phyloP scores from a whole-genome alignment of 768 basidiomycete genomes.

The Rhodotorula toruloides region DNA sequence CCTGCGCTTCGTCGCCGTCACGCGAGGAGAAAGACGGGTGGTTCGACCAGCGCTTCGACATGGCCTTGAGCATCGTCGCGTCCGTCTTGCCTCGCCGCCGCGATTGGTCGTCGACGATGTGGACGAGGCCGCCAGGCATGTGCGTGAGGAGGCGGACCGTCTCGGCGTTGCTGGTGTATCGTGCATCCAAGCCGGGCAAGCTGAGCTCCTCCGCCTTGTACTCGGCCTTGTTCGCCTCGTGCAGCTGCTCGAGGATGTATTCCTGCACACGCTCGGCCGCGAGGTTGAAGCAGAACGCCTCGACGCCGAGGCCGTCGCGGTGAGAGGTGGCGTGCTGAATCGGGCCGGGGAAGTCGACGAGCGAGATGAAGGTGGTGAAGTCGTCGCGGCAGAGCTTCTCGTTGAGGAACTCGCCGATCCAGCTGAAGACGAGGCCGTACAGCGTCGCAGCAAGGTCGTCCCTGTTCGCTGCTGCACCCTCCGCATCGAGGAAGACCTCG shows the following conservation, averaged over 20 bases:
- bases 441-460: conserved; percentile 91
- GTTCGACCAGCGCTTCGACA: conserved; percentile 88
- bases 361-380: conserved; percentile 76
- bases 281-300: conserved; percentile 94
- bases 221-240: conserved; percentile 75
- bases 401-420: conserved; percentile 95
- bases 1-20: conserved; percentile 38
- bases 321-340: conserved; percentile 67
- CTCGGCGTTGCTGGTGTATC: conserved; percentile 87
- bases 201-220: conserved; percentile 77
- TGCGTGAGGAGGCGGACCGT: conserved; percentile 80
- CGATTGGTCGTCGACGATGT: conserved; percentile 97
- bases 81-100: conserved; percentile 84
- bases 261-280: conserved; percentile 86
- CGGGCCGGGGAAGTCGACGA: conserved; percentile 88
- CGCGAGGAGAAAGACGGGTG: conserved; percentile 66
- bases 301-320: conserved; percentile 58
- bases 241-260: conserved; percentile 72
- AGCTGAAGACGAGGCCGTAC: conserved; percentile 89
- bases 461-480: conserved; percentile 84
- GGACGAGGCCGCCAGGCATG: conserved; percentile 80
- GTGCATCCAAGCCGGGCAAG: conserved; percentile 57
- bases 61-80: conserved; percentile 88
- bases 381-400: conserved; percentile 90
- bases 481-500: conserved; percentile 89